phyloP scores from a whole-genome alignment of 305 asterid genomes.

The Fraxinus xanthoxyloides region DNA sequence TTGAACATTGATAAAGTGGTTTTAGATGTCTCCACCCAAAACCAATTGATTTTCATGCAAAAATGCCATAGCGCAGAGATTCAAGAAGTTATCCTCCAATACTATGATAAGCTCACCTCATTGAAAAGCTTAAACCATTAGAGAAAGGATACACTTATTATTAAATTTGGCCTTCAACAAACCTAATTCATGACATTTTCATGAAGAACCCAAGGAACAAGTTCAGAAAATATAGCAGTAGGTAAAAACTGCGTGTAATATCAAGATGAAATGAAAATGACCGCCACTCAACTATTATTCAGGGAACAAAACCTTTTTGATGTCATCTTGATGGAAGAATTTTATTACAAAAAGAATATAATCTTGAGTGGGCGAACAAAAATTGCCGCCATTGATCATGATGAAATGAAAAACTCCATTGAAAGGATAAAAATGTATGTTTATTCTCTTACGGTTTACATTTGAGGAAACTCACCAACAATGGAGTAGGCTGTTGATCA shows the following conservation, averaged over 20 bases:
- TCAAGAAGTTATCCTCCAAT: no score
- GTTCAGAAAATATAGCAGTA: not conserved
- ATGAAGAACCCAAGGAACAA: not conserved
- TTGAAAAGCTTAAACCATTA: no score
- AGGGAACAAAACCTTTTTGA: not conserved
- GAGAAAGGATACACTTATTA: no score
- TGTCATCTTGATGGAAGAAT: conserved; percentile 3
- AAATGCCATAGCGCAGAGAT: not conserved
- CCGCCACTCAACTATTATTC: not conserved
- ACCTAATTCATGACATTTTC: no score
- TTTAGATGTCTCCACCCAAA: not conserved
- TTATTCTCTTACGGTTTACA: conserved; percentile 37
- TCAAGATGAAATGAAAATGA: not conserved
- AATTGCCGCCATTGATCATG: conserved; percentile 23
- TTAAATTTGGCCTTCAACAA: no score
- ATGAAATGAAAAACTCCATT: conserved; percentile 28
- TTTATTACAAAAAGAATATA: conserved; percentile 30
- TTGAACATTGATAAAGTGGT: not conserved
- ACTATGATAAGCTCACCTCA: no score
- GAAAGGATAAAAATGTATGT: conserved; percentile 30
- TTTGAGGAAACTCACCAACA: conserved; percentile 3
- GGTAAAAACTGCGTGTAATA: not conserved
- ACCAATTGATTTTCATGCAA: not conserved
- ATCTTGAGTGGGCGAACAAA: conserved; percentile 22
- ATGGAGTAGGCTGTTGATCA: conserved; percentile 13